Percentiles rank a stretch among this genome's conserved stretches.
Evolutionary conservation across 352 stramenopile genomes (phyloP).

Genomic region (Phytophthora kernoviae): DNA sequence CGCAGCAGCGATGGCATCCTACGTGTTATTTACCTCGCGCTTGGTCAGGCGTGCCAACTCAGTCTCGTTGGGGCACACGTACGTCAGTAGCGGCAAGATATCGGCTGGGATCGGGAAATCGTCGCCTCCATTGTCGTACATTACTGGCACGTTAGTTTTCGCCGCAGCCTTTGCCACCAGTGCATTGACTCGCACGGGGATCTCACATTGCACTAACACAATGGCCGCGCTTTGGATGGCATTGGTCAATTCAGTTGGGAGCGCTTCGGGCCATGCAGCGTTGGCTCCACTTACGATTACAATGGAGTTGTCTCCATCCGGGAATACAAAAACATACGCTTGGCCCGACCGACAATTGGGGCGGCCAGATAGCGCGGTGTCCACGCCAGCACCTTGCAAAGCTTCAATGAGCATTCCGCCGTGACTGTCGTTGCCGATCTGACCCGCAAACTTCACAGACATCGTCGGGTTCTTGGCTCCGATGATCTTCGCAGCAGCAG

Average conservation of each 20-base stretch:
- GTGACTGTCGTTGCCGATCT: conserved; percentile 65
- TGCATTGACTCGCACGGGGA: conserved; percentile 54
- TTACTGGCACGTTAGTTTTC: conserved; percentile 42
- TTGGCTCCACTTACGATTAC: conserved; percentile 78
- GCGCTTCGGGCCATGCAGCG: conserved; percentile 45
- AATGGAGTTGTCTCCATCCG: conserved; percentile 79
- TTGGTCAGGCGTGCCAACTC: conserved; percentile 61
- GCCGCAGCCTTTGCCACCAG: conserved; percentile 46
- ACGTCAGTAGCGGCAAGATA: conserved; percentile 57
- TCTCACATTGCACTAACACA: conserved; percentile 70
- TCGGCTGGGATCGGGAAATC: conserved; percentile 51
- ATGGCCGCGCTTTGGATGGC: conserved; percentile 48
- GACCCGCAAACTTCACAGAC: conserved; percentile 46
- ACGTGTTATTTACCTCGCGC: conserved; percentile 36
- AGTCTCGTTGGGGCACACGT: conserved; percentile 81
- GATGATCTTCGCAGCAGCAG: conserved; percentile 48
- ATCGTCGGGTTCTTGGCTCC: conserved; percentile 13
- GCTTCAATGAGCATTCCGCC: conserved; percentile 40
- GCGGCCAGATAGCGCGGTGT: conserved; percentile 39
- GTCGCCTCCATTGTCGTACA: conserved; percentile 70
- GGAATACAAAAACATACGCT: conserved; percentile 74
- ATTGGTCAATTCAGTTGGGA: conserved; percentile 34
- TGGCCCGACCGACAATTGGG: conserved; percentile 58
- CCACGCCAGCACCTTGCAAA: conserved; percentile 36
- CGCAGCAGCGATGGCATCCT: conserved; percentile 63